phyloP scores from a whole-genome alignment of 148 eudicot species.

The Pharnaceum exiguum region DNA sequence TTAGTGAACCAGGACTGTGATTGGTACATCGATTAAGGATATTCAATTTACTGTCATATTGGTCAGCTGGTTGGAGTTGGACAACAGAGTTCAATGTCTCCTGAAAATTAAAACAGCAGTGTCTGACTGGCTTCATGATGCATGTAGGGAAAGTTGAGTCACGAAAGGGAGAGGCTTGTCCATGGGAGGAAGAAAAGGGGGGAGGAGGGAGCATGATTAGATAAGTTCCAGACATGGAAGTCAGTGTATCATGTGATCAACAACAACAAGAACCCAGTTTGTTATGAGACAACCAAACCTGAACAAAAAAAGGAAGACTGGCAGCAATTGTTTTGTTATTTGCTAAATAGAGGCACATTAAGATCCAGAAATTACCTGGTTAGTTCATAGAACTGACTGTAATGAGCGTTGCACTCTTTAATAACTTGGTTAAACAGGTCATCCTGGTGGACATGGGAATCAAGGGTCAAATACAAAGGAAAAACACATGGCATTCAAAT shows the following conservation, averaged over 20 bases:
- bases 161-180: not conserved
- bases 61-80: no score
- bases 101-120: not conserved
- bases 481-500: not conserved
- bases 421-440: conserved; percentile 73
- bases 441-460: conserved; percentile 41
- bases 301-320: not conserved
- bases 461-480: not conserved
- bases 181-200: not conserved
- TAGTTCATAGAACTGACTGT: conserved; percentile 75
- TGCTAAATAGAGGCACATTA: not conserved
- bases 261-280: no score
- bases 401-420: conserved; percentile 77
- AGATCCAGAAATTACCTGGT: conserved; percentile 20
- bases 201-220: no score
- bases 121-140: not conserved
- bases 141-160: not conserved
- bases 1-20: no score
- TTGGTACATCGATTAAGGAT: no score
- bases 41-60: no score
- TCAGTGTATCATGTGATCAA: no score
- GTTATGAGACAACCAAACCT: no score
- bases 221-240: no score
- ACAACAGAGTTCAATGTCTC: no score
- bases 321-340: not conserved